These are phyloP conservation scores for Lentinula raphanica DNA, from an alignment of 768 basidiomycete genomes.

Conservation along the genomic window DNA sequence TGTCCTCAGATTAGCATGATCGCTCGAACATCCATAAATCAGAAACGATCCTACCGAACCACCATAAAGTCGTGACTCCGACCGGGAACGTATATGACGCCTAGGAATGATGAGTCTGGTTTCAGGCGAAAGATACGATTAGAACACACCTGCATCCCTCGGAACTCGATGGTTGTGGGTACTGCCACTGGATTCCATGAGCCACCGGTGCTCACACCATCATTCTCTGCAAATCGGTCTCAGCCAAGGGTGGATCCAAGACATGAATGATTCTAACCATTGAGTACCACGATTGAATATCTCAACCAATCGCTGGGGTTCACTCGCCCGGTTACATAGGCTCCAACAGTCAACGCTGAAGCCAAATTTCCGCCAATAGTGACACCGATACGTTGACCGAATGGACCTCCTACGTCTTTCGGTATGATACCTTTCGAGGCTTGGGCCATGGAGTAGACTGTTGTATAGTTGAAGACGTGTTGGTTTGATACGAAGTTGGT, in stretches of 20 bases:
- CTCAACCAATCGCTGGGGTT: slow-evolving; percentile 52
- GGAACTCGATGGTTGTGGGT: slow-evolving; percentile 56
- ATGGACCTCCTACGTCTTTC: slow-evolving; percentile 62
- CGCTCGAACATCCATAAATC: not conserved
- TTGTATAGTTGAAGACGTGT: not conserved
- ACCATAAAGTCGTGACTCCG: slow-evolving; percentile 56
- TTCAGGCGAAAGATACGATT: not conserved
- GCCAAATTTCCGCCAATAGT: slow-evolving; percentile 49
- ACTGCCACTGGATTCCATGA: slow-evolving; percentile 53
- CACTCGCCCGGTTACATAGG: slow-evolving; percentile 56
- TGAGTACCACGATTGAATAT: slow-evolving; percentile 71
- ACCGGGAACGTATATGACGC: slow-evolving; percentile 76
- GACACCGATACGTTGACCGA: slow-evolving; percentile 62
- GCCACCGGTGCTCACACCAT: slow-evolving; percentile 17
- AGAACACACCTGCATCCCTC: slow-evolving; percentile 47
- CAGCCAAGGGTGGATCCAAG: no score
- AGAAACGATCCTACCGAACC: slow-evolving; percentile 8
- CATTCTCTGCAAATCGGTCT: no score
- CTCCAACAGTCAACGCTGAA: slow-evolving; percentile 61
- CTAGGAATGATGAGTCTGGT: slow-evolving; percentile 20
- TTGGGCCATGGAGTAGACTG: slow-evolving; percentile 64
- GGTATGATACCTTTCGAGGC: slow-evolving; percentile 71
- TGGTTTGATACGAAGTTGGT: not conserved
- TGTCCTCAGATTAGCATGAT: not conserved
- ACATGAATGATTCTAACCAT: slow-evolving; percentile 37